These are phyloP conservation scores for Alopecurus myosuroides DNA, from an alignment of 176 grass and related monocot species.

Conservation along the genomic window DNA sequence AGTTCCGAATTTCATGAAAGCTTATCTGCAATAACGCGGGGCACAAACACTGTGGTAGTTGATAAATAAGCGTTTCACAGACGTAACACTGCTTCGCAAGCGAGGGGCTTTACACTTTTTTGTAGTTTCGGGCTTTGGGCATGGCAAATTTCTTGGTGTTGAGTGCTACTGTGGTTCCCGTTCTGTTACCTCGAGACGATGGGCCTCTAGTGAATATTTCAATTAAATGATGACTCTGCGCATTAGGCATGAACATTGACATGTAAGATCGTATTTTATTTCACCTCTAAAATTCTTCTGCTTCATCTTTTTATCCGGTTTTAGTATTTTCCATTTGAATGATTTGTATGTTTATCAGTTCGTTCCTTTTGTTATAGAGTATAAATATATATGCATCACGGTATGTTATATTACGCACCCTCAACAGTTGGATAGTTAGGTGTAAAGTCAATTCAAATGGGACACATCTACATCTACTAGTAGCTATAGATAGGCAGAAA, in stretches of 20 bases:
- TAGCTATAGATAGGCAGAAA: neutral
- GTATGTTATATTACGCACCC: neutral
- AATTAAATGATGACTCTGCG: neutral
- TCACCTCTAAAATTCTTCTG: neutral
- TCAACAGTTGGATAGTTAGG: neutral
- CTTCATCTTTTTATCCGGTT: neutral
- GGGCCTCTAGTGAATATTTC: neutral
- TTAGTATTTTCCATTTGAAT: neutral
- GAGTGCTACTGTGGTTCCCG: neutral
- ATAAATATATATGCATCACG: neutral
- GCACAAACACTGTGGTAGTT: neutral
- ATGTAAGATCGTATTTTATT: neutral
- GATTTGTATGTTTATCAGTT: neutral
- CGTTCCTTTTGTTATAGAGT: neutral
- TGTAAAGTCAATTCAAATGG: neutral
- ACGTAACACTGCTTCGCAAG: neutral
- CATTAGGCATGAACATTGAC: neutral
- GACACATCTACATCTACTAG: neutral
- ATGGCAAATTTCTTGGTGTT: neutral
- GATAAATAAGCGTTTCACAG: neutral
- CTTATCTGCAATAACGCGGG: neutral
- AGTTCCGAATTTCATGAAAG: neutral
- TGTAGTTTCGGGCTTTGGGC: neutral
- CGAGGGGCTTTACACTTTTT: neutral
- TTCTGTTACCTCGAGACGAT: constrained; percentile 2